Evolutionary conservation across 1,284 basidiomycete species (phyloP).

Genomic region (Microbotryum scabiosae): DNA sequence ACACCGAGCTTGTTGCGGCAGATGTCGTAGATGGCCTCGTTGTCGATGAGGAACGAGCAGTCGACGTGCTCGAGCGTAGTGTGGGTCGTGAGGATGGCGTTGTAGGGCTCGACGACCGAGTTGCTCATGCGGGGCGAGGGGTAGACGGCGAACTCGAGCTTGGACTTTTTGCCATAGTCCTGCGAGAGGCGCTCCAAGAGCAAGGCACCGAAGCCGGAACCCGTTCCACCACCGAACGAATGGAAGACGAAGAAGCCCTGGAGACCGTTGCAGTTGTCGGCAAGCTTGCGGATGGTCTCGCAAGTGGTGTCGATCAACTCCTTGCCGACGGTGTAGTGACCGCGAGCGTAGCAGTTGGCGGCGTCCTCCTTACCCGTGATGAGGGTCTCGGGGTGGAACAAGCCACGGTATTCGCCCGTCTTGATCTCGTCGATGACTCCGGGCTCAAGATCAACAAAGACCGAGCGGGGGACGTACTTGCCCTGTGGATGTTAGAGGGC

Average conservation of each 20-base stretch:
- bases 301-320: constrained; percentile 63
- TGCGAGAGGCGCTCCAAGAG: constrained; percentile 90
- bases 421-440: constrained; percentile 95
- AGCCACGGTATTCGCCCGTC: constrained; percentile 81
- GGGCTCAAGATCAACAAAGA: constrained; percentile 67
- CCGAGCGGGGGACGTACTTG: constrained; percentile 94
- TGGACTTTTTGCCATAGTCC: constrained; percentile 99
- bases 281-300: constrained; percentile 90
- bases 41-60: constrained; percentile 99
- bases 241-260: neutral
- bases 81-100: constrained; percentile 97
- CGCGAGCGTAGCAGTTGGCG: constrained; percentile 98
- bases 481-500: constrained; percentile 42
- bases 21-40: constrained; percentile 87
- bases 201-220: constrained; percentile 97
- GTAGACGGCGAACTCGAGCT: constrained; percentile 90
- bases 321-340: constrained; percentile 53
- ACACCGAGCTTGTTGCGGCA: constrained; percentile 94
- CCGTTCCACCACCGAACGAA: constrained; percentile 90
- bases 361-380: constrained; percentile 99
- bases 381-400: constrained; percentile 99
- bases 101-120: constrained; percentile 98
- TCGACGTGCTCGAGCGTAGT: constrained; percentile 98
- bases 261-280: constrained; percentile 81
- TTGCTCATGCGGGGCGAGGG: constrained; percentile 52